These are phyloP conservation scores for Croton setiger DNA, from an alignment of 441 rosid genomes.

Conservation along the genomic window DNA sequence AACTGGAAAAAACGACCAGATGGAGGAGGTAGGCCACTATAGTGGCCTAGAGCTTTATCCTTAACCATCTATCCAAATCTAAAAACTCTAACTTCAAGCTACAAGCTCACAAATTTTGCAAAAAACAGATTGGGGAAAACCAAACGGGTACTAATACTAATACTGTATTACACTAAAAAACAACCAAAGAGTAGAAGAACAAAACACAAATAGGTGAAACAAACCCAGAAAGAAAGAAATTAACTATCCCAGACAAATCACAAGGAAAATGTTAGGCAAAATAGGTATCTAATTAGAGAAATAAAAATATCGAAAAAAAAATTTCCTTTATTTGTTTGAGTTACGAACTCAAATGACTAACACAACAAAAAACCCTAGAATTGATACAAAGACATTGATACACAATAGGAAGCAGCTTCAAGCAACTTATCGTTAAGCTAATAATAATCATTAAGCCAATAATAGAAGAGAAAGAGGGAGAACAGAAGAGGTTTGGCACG, in stretches of 20 bases:
- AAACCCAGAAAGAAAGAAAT: background rate
- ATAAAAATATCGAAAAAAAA: background rate
- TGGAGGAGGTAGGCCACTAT: slow-evolving; percentile 61
- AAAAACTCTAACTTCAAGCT: slow-evolving; percentile 11
- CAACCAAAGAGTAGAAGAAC: background rate
- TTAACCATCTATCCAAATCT: slow-evolving; percentile 50
- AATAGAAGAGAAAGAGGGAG: too few species aligned
- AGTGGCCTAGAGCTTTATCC: slow-evolving; percentile 52
- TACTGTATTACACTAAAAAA: background rate
- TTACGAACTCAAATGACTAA: too few species aligned
- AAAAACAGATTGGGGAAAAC: background rate
- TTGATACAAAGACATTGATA: background rate
- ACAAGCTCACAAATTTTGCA: background rate
- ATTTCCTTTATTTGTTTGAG: too few species aligned
- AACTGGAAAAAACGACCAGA: slow-evolving; percentile 60
- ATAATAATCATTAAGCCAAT: too few species aligned
- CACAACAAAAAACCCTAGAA: slow-evolving; percentile 11
- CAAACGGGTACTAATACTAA: background rate
- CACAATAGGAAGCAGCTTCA: too few species aligned
- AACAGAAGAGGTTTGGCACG: too few species aligned
- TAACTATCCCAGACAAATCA: slow-evolving; percentile 3
- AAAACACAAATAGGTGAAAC: background rate
- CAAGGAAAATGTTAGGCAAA: slow-evolving; percentile 1
- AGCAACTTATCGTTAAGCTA: too few species aligned
- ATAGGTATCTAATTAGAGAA: slow-evolving; percentile 9